These are phyloP conservation scores for Botrytis porri DNA, from an alignment of 2,329 filamentous ascomycete genomes.

Conservation along the genomic window DNA sequence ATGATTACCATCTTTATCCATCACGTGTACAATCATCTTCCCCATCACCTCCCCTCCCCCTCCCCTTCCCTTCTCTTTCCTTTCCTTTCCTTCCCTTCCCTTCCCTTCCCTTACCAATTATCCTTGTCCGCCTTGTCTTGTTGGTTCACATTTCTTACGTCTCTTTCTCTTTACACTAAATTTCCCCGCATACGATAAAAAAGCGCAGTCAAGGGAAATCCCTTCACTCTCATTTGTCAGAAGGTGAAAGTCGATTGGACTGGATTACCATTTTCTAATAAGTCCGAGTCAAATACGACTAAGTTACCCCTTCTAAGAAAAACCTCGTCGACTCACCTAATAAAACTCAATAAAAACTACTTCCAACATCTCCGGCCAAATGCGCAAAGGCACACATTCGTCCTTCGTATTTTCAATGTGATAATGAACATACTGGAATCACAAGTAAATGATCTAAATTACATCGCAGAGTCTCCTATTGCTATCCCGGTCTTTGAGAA, in stretches of 20 bases:
- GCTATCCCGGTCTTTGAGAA: constrained; percentile 20
- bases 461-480: constrained; percentile 37
- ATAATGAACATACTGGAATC: constrained; percentile 39
- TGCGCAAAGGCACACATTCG: background rate
- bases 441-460: constrained; percentile 37
- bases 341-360: background rate
- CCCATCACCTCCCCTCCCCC: background rate
- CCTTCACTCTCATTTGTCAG: background rate
- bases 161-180: background rate
- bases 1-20: background rate
- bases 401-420: constrained; percentile 23
- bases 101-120: background rate
- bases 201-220: background rate
- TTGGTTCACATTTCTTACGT: background rate
- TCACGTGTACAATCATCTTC: background rate
- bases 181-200: background rate
- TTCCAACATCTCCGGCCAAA: background rate
- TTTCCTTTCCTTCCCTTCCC: background rate
- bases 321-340: background rate
- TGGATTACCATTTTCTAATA: background rate
- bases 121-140: background rate
- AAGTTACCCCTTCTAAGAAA: background rate
- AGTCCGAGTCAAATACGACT: background rate
- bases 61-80: no score
- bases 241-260: background rate